phyloP scores from a whole-genome alignment of 2,329 filamentous ascomycete species.

The Tolypocladium ophioglossoides region DNA sequence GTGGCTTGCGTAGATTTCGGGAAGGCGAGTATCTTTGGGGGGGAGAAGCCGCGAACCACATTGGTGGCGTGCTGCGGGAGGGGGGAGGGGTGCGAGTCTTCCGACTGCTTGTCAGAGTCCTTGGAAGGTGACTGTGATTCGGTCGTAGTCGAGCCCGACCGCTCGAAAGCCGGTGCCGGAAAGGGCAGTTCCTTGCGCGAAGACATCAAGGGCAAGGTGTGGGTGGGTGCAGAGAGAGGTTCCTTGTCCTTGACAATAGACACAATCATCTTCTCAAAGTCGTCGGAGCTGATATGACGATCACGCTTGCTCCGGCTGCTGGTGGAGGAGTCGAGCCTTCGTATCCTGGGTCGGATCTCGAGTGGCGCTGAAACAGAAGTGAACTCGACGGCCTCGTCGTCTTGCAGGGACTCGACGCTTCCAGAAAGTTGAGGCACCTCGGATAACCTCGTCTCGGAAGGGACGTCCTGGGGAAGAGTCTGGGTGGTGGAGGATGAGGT shows the following conservation, averaged over 20 bases:
- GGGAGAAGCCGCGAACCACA: conserved; percentile 79
- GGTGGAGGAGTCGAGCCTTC: conserved; percentile 59
- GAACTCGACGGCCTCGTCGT: conserved; percentile 56
- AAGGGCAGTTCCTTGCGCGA: conserved; percentile 31
- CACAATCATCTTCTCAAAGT: conserved; percentile 87
- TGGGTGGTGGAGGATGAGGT: conserved; percentile 23
- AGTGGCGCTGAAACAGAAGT: conserved; percentile 41
- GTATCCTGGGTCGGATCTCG: conserved; percentile 57
- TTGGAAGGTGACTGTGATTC: conserved; percentile 41
- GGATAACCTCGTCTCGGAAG: conserved; percentile 28
- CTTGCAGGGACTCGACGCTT: conserved; percentile 64
- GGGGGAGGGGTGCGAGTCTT: conserved; percentile 18
- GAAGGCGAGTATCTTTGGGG: conserved; percentile 50
- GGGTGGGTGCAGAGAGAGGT: conserved; percentile 34
- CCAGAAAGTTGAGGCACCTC: conserved; percentile 64
- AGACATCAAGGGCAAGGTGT: conserved; percentile 18
- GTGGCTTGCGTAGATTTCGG: conserved; percentile 37
- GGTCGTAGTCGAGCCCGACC: conserved; percentile 33
- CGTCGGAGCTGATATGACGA: conserved; percentile 84
- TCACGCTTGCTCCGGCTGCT: conserved; percentile 66
- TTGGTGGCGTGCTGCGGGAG: conserved; percentile 33
- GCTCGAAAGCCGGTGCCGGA: conserved; percentile 22
- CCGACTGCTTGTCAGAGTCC: conserved; percentile 38
- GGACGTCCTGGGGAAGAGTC: conserved; percentile 40
- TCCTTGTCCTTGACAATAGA: conserved; percentile 83